Base-by-base conservation (phyloP, 1,139 yeast species). In the Geotrichum cucujoidarum region DNA sequence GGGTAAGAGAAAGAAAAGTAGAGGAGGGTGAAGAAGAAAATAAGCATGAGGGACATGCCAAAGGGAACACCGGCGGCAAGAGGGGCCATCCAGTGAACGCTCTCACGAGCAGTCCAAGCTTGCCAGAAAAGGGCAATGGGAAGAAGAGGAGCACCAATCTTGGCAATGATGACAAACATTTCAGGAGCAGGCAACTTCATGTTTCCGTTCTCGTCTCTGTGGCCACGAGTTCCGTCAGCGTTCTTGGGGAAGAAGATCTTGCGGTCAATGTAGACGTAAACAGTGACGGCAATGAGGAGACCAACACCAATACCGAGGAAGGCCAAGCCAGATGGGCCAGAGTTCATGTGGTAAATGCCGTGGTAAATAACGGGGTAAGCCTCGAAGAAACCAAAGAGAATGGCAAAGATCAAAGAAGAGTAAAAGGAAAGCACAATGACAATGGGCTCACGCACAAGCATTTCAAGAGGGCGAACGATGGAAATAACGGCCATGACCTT, bases 11-110 rank as follows among this genome's bases (percentile, higher is more conserved):
- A 72, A 39, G 86, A 70, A 63, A 83, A 82, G 65, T 84, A 85
- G 48, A 78, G 72, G 60, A 84, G 71, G 42, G 80, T 78, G n/a
- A 85, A 70, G 65, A 83, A 81, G 71, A 84, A 84, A 47, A 84
- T 77, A 58, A 83, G 68, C 50, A 84, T 75, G 55, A 84, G 70
- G 3, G 89, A 85, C 62, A 82, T 81, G 0, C 95, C 95, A 61
- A 85, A 84, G 29, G 89, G 87, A 39, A 81, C 74, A 53, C 89
- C 92, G 0, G 90, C 79, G 25, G 82, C 77, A 25, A 80, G 70
- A 14, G 95, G 89, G 8, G 80, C 85, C 72, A 83, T 80, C 89
- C 90, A 84, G 62, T 83, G 92, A 24, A 85, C 79, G 7, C 60
- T 54, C 11, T 52, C 51, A 59, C 78, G 74, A 13, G 86, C 77